phyloP scores from a whole-genome alignment of 495 filamentous ascomycete species.

The Tuber microsphaerosporum region DNA sequence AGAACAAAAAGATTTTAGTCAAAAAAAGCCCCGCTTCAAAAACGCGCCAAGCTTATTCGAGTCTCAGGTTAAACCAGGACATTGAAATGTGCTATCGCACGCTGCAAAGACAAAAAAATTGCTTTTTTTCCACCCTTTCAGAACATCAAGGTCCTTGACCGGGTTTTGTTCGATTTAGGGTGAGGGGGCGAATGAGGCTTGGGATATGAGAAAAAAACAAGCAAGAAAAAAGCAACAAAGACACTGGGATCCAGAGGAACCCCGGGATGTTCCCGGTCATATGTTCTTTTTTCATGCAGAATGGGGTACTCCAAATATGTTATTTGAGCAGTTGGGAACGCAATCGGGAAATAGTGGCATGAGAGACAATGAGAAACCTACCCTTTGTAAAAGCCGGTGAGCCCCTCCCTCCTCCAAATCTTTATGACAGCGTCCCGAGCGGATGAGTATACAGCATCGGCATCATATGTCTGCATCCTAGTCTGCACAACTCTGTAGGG shows the following conservation, averaged over 20 bases:
- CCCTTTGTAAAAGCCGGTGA: conserved; percentile 85
- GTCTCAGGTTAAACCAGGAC: not conserved
- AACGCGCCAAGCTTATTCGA: not conserved
- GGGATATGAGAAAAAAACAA: conserved; percentile 13
- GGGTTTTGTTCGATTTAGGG: conserved; percentile 2
- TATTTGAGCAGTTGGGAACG: not conserved
- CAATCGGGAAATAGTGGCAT: conserved; percentile 16
- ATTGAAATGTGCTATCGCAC: not conserved
- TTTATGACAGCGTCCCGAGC: conserved; percentile 61
- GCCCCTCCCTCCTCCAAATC: conserved; percentile 71
- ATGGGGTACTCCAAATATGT: not conserved
- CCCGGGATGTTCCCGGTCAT: not conserved
- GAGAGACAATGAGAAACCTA: conserved; percentile 30
- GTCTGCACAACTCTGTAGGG: conserved; percentile 88
- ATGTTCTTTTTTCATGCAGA: not conserved
- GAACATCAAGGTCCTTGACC: conserved; percentile 2
- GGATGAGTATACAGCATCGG: conserved; percentile 60
- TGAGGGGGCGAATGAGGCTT: not conserved
- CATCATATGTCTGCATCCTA: conserved; percentile 80
- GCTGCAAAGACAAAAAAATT: not conserved
- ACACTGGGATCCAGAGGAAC: not conserved
- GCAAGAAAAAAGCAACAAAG: conserved; percentile 10
- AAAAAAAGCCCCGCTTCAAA: not conserved
- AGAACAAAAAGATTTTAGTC: conserved; percentile 1
- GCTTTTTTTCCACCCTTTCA: not conserved